A percentile compares a stretch with the other conserved stretches of the same genome.
phyloP scores from a whole-genome alignment of 768 basidiomycete species.

The Boletus reticulatus region DNA sequence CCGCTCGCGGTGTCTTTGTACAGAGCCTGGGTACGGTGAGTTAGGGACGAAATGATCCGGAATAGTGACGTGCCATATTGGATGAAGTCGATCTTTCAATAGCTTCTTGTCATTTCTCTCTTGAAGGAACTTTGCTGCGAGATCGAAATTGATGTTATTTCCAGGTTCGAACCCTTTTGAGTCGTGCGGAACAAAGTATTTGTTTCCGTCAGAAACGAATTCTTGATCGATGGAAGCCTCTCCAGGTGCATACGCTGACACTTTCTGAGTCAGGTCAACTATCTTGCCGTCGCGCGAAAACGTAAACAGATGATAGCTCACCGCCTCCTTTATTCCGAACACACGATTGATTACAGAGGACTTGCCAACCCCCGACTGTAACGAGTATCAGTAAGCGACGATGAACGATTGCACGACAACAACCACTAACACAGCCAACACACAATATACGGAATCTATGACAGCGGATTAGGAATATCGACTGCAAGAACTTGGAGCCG shows the following conservation, averaged over 20 bases:
- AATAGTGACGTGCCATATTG: background rate
- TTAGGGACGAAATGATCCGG: background rate
- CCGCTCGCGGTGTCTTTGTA: constrained; percentile 4
- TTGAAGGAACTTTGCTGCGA: background rate
- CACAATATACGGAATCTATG: too few species aligned
- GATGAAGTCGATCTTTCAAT: constrained; percentile 3
- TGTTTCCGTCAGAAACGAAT: constrained; percentile 5
- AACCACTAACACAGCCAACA: too few species aligned
- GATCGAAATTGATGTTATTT: background rate
- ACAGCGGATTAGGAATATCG: too few species aligned
- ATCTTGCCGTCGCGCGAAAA: too few species aligned
- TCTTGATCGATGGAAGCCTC: constrained; percentile 5
- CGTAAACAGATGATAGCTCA: background rate
- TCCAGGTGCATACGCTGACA: background rate
- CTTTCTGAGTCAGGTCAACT: background rate
- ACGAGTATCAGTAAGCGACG: too few species aligned
- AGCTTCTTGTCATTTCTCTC: background rate
- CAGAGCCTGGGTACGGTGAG: constrained; percentile 3
- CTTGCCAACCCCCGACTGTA: background rate
- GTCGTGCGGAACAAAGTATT: constrained; percentile 4
- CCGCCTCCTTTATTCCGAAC: background rate
- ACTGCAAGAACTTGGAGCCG: too few species aligned
- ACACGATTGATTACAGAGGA: background rate
- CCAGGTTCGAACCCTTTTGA: constrained; percentile 7
- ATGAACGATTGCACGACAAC: too few species aligned